These are phyloP conservation scores for Urtica urens DNA, from an alignment of 306 rosid genomes.

Conservation along the genomic window DNA sequence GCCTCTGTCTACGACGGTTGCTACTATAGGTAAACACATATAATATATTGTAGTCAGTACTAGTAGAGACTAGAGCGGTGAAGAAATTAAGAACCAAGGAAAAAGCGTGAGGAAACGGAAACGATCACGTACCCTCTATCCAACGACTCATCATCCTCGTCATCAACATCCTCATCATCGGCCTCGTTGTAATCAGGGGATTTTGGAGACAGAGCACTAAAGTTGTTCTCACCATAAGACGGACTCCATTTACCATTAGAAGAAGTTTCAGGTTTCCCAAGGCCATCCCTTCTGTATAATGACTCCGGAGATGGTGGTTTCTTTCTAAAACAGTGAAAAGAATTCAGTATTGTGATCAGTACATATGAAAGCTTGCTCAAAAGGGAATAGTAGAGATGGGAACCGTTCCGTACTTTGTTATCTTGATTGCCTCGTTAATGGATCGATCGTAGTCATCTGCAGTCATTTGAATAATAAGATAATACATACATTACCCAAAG, in stretches of 20 bases:
- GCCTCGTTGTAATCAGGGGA: slow-evolving; percentile 60
- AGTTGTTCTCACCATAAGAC: slow-evolving; percentile 42
- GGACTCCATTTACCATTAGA: slow-evolving; percentile 67
- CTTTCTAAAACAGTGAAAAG: slow-evolving; percentile 32
- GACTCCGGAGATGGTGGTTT: slow-evolving; percentile 77
- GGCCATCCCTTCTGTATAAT: slow-evolving; percentile 45
- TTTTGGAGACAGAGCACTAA: slow-evolving; percentile 57
- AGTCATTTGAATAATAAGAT: slow-evolving; percentile 26
- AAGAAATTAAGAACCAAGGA: neutral
- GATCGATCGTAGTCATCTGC: slow-evolving; percentile 96
- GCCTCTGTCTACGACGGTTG: slow-evolving; percentile 75
- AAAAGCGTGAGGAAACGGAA: neutral
- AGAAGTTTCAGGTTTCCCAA: slow-evolving; percentile 48
- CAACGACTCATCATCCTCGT: slow-evolving; percentile 36
- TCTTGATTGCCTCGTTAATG: slow-evolving; percentile 94
- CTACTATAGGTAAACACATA: slow-evolving; percentile 27
- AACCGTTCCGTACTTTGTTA: slow-evolving; percentile 78
- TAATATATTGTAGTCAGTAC: slow-evolving; percentile 19
- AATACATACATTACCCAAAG: slow-evolving; percentile 18
- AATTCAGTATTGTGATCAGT: neutral
- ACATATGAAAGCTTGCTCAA: neutral
- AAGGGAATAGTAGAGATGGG: slow-evolving; percentile 3
- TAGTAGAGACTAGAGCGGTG: slow-evolving; percentile 1
- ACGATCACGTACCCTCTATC: slow-evolving; percentile 57
- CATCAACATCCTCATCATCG: slow-evolving; percentile 52